These are phyloP conservation scores for Globisporangium mamillatum DNA, from an alignment of 352 stramenopile species.

Conservation along the genomic window DNA sequence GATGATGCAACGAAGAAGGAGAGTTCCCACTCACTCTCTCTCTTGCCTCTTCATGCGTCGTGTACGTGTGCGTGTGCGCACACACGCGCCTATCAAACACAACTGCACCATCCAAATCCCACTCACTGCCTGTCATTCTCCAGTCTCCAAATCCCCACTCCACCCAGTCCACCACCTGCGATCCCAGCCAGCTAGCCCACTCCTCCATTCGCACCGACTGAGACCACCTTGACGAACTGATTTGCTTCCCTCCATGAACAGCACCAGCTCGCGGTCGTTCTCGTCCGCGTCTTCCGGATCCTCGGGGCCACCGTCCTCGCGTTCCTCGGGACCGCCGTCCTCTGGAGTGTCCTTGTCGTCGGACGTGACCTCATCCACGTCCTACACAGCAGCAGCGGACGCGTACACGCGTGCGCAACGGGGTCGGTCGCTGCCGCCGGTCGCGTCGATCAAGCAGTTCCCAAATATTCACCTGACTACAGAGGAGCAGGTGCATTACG, in stretches of 20 bases:
- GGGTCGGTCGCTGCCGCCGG: neutral
- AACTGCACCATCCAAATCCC: neutral
- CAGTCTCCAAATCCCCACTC: neutral
- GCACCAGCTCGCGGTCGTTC: neutral
- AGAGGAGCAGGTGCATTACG: conserved; percentile 31
- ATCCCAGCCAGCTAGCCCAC: too few relatives aligned
- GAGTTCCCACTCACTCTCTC: neutral
- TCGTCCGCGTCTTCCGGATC: neutral
- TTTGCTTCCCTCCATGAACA: neutral
- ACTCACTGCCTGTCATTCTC: neutral
- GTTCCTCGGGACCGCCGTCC: neutral
- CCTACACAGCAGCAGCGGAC: conserved; percentile 3
- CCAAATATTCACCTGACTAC: conserved; percentile 13
- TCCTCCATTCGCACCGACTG: neutral
- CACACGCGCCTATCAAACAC: neutral
- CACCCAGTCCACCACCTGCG: neutral
- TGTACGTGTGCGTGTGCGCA: neutral
- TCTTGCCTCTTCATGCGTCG: neutral
- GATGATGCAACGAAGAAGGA: neutral
- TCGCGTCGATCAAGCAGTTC: conserved; percentile 5
- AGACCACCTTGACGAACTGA: neutral
- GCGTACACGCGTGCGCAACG: conserved; percentile 16
- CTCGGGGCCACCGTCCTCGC: neutral
- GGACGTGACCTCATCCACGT: conserved; percentile 25
- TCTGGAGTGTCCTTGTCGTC: neutral